phyloP scores from a whole-genome alignment of 1,284 basidiomycete genomes.

The Apiotrichum mycotoxinovorans region DNA sequence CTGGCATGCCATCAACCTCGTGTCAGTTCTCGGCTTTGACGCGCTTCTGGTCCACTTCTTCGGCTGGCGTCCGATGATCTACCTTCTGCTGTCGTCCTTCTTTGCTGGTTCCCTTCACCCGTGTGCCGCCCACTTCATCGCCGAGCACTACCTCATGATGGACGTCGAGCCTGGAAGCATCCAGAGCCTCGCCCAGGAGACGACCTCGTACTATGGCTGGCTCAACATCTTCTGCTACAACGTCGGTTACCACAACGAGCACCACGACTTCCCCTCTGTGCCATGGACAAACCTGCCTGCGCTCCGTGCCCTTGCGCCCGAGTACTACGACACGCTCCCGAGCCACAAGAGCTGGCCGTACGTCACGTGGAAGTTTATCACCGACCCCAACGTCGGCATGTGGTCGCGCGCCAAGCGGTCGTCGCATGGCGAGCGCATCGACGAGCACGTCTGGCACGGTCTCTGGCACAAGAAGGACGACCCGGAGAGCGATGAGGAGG shows the following conservation, averaged over 20 bases:
- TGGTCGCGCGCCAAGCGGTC: constrained; percentile 54
- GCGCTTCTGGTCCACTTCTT: constrained; percentile 61
- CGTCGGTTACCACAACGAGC: constrained; percentile 98
- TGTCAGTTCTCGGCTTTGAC: constrained; percentile 69
- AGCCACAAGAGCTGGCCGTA: constrained; percentile 89
- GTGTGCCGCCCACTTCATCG: constrained; percentile 94
- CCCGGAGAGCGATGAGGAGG: constrained; percentile 11
- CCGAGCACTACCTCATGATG: constrained; percentile 93
- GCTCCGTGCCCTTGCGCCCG: constrained; percentile 75
- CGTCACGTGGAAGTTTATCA: constrained; percentile 90
- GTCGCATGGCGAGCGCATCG: constrained; percentile 37
- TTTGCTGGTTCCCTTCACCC: constrained; percentile 95
- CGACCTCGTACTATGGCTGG: constrained; percentile 93
- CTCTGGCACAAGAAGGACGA: constrained; percentile 9
- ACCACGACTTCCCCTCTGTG: constrained; percentile 96
- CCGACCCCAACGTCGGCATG: constrained; percentile 75
- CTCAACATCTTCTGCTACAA: constrained; percentile 94
- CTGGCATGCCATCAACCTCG: constrained; percentile 81
- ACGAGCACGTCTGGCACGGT: constrained; percentile 37
- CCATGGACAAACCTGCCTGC: constrained; percentile 92
- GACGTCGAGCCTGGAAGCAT: constrained; percentile 23
- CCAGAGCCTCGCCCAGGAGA: constrained; percentile 66
- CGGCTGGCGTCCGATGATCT: constrained; percentile 68
- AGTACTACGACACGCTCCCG: constrained; percentile 87
- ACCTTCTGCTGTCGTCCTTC: constrained; percentile 83